Conservation (phyloP, 768 basidiomycete genomes). For the Lactarius deliciosus region DNA sequence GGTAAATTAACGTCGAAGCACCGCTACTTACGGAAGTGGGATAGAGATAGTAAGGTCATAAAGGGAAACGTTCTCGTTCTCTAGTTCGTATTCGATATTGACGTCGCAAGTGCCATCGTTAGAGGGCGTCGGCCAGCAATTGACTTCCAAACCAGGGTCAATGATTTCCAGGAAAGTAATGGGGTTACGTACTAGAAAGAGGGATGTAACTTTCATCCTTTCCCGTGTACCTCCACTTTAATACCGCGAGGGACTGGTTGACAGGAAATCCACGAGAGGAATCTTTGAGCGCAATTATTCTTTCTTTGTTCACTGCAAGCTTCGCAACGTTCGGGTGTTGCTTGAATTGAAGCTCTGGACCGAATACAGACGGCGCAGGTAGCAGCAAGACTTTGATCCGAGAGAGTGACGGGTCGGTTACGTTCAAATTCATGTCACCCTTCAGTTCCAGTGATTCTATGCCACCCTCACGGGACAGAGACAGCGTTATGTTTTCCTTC, state of each 20-base stretch:
- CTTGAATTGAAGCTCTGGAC: constrained; percentile 85
- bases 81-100: constrained; percentile 96
- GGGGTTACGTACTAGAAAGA: constrained; percentile 68
- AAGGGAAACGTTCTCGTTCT: constrained; percentile 75
- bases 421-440: constrained; percentile 91
- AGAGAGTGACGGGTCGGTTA: constrained; percentile 71
- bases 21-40: constrained; percentile 79
- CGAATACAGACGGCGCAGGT: constrained; percentile 55
- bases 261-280: constrained; percentile 81
- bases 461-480: constrained; percentile 88
- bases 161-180: background rate
- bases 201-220: constrained; percentile 93
- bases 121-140: constrained; percentile 93
- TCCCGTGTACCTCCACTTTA: constrained; percentile 90
- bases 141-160: constrained; percentile 54
- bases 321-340: constrained; percentile 95
- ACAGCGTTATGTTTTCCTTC: constrained; percentile 79
- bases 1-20: background rate
- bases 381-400: constrained; percentile 69
- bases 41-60: constrained; percentile 88
- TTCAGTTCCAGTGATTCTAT: constrained; percentile 87
- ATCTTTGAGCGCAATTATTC: constrained; percentile 83
- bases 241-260: constrained; percentile 78
- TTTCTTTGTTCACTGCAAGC: constrained; percentile 64
- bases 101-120: constrained; percentile 93